Evolutionary conservation across 768 basidiomycete genomes (phyloP), one percentile per base, ranked within the genome.

Genomic region (Amanita rubescens): DNA sequence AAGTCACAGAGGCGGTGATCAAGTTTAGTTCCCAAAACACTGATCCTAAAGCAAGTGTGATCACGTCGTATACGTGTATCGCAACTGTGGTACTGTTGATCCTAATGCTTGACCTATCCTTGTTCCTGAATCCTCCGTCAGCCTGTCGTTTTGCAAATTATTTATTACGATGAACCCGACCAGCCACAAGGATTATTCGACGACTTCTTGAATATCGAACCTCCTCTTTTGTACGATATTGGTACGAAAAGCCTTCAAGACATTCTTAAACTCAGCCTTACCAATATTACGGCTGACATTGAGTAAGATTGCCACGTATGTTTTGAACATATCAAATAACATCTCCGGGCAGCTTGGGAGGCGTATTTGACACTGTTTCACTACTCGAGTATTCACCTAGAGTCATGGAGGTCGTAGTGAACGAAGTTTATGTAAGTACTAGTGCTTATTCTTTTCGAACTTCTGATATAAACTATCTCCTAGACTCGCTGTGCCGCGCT

Each of bases 151-250:
- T 55, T 44, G 15, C 38, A 60, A 7, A 27, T 76, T 1, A 42
- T 81, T 22, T 84, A 82, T 63, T 82, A 84, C 57, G 75, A 83
- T 57, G 72, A 54, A 1, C 79, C 80, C 3, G 67, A 63, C 0
- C 70, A 71, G 3, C 77, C 75, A 1, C 42, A 56, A 0, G 76
- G 73, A 0, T 68, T 77, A 22, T 78, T 78, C 54, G 75, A 78
- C 46, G 71, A 72, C 11, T 75, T 76, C 62, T 49, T 77, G 17
- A 66, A 64, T n/a, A n/a, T n/a, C n/a, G n/a, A 11, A 73, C 78
- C 30, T 71, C 73, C 0, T 49, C 58, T 17, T 30, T 69, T 17
- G 56, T 58, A 7, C 56, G 62, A 71, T 52, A 60, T 75, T 2
- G 51, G 50, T 14, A 74, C 71, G 0, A 63, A 70, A 14, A 63